These are phyloP conservation scores for Pseudozyma flocculosa DNA, from an alignment of 1,284 basidiomycete species.

Conservation along the genomic window DNA sequence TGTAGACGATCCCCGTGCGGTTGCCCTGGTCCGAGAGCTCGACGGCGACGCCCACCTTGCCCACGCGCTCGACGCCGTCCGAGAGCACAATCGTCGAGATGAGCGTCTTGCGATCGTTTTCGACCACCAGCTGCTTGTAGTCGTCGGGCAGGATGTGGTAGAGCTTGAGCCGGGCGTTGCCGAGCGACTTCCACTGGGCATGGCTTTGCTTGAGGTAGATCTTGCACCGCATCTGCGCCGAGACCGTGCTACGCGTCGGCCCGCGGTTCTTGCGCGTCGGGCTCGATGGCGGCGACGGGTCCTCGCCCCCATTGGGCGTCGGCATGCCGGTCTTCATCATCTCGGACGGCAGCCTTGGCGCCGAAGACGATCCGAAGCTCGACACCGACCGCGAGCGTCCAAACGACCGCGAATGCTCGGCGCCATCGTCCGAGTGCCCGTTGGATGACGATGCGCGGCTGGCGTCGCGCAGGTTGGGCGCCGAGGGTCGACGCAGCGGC, in stretches of 20 bases:
- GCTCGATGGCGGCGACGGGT: conserved; percentile 18
- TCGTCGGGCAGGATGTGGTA: conserved; percentile 77
- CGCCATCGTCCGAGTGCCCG: conserved; percentile 28
- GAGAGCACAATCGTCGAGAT: conserved; percentile 94
- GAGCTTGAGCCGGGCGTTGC: conserved; percentile 80
- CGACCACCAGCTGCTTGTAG: conserved; percentile 93
- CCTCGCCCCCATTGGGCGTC: conserved; percentile 18
- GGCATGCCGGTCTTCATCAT: conserved; percentile 40
- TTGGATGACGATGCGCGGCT: conserved; percentile 20
- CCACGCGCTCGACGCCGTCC: conserved; percentile 95
- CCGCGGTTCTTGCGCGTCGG: conserved; percentile 20
- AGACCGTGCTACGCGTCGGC: conserved; percentile 60
- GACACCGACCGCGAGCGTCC: conserved; percentile 34
- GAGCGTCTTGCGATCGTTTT: conserved; percentile 72
- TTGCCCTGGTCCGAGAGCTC: conserved; percentile 86
- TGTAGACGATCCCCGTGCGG: conserved; percentile 94
- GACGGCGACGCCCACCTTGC: conserved; percentile 94
- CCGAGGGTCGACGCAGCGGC: conserved; percentile 29
- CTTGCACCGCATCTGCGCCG: conserved; percentile 98
- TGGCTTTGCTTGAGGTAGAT: conserved; percentile 94
- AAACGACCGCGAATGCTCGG: conserved; percentile 7
- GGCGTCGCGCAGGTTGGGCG: conserved; percentile 41
- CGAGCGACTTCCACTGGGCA: conserved; percentile 94
- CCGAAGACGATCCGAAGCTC: conserved; percentile 16
- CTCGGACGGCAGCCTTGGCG: conserved; percentile 42